Conservation (phyloP, 441 rosid species). For the Euphorbia celastroides region DNA sequence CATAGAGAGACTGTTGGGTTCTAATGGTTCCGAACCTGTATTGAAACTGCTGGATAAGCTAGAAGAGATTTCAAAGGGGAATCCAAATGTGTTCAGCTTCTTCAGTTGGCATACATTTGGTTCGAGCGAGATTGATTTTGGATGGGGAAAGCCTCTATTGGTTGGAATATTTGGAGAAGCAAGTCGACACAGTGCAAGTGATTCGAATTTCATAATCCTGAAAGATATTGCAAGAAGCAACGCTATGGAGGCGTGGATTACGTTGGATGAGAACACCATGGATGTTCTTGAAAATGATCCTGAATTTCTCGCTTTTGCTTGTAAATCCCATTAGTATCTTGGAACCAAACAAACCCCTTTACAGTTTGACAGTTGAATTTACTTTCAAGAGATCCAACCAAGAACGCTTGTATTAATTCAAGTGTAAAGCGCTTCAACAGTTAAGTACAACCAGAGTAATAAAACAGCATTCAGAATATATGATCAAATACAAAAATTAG, state of each 20-base stretch:
- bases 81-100: conserved; percentile 1
- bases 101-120: conserved; percentile 11
- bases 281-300: background rate
- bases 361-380: too few relatives aligned
- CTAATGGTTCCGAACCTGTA: background rate
- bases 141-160: conserved; percentile 2
- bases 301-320: background rate
- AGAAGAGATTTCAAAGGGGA: conserved; percentile 1
- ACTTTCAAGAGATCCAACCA: too few relatives aligned
- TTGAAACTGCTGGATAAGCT: background rate
- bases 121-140: too few relatives aligned
- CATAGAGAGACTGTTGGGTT: background rate
- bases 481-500: too few relatives aligned
- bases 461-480: too few relatives aligned
- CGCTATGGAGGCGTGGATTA: conserved; percentile 18
- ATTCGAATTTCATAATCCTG: background rate
- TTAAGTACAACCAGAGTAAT: too few relatives aligned
- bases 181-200: background rate
- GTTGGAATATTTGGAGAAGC: conserved; percentile 7
- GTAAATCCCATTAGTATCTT: too few relatives aligned
- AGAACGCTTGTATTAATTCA: too few relatives aligned
- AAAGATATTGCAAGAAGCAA: background rate
- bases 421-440: too few relatives aligned
- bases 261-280: conserved; percentile 5
- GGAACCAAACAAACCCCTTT: too few relatives aligned